Evolutionary conservation across 1,284 basidiomycete genomes (phyloP).

Genomic region (Trichosporon coremiiforme): DNA sequence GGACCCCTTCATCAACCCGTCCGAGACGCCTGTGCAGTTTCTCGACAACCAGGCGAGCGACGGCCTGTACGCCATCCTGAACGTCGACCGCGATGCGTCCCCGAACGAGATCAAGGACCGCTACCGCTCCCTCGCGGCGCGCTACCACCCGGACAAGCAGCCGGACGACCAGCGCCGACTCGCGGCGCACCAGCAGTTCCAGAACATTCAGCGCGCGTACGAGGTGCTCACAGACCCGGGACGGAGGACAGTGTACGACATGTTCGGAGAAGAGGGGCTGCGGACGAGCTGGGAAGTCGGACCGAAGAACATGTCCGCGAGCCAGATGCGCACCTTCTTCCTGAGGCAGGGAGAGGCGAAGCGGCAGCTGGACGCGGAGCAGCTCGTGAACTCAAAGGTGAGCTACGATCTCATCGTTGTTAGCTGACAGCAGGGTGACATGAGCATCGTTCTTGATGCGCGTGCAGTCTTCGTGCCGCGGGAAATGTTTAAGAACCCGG

Average conservation of each 20-base stretch:
- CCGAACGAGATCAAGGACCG: slow-evolving; percentile 48
- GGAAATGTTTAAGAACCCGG: slow-evolving; percentile 43
- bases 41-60: slow-evolving; percentile 24
- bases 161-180: slow-evolving; percentile 45
- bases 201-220: slow-evolving; percentile 53
- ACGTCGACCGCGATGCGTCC: slow-evolving; percentile 46
- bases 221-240: slow-evolving; percentile 58
- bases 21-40: slow-evolving; percentile 23
- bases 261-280: slow-evolving; percentile 61
- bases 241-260: slow-evolving; percentile 60
- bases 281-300: slow-evolving; percentile 59
- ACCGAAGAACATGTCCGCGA: slow-evolving; percentile 54
- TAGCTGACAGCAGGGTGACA: slow-evolving; percentile 38
- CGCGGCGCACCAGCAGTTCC: slow-evolving; percentile 47
- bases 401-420: slow-evolving; percentile 34
- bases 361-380: slow-evolving; percentile 57
- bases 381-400: slow-evolving; percentile 58
- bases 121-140: slow-evolving; percentile 53
- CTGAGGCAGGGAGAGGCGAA: slow-evolving; percentile 56
- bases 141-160: slow-evolving; percentile 62
- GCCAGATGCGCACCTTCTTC: slow-evolving; percentile 56
- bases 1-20: slow-evolving; percentile 36
- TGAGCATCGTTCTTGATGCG: slow-evolving; percentile 50
- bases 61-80: slow-evolving; percentile 50
- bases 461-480: slow-evolving; percentile 50